Percentiles rank a stretch among this genome's conserved stretches.
Evolutionary conservation across 1,139 yeast species (phyloP).

Genomic region (Suhomyces anneliseae): DNA sequence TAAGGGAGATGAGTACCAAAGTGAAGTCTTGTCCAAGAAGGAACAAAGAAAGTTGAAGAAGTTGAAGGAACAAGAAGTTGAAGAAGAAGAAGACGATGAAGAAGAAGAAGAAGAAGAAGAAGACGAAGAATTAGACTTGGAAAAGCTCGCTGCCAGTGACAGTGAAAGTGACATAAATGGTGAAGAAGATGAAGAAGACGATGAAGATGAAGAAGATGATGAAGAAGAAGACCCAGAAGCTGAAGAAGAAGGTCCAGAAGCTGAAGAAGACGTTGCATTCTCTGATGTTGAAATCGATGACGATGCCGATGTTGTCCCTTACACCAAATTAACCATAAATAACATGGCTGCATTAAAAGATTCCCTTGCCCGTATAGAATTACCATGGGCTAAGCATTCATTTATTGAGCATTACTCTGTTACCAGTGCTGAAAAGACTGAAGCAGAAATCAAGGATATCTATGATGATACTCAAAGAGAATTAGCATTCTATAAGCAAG

Average conservation of each 20-base stretch:
- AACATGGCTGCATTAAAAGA: slow-evolving; percentile 70
- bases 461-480: slow-evolving; percentile 89
- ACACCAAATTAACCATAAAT: slow-evolving; percentile 81
- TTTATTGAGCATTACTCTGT: slow-evolving; percentile 85
- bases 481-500: slow-evolving; percentile 74
- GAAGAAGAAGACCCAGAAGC: slow-evolving; percentile 48
- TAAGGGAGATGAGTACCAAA: slow-evolving; percentile 38
- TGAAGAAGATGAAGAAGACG: slow-evolving; percentile 38
- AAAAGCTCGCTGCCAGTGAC: slow-evolving; percentile 56
- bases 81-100: slow-evolving; percentile 23
- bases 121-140: slow-evolving; percentile 48
- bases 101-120: slow-evolving; percentile 33
- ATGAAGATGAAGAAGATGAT: slow-evolving; percentile 44
- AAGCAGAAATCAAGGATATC: slow-evolving; percentile 74
- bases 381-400: slow-evolving; percentile 70
- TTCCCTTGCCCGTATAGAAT: slow-evolving; percentile 62
- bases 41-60: slow-evolving; percentile 66
- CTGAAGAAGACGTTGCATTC: slow-evolving; percentile 66
- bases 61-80: slow-evolving; percentile 23
- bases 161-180: slow-evolving; percentile 44
- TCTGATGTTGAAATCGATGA: slow-evolving; percentile 81
- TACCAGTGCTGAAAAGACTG: slow-evolving; percentile 59
- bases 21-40: slow-evolving; percentile 56
- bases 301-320: slow-evolving; percentile 87
- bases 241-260: slow-evolving; percentile 41